Conservation (phyloP, 495 filamentous ascomycete genomes). For the Podospora pseudoanserina region DNA sequence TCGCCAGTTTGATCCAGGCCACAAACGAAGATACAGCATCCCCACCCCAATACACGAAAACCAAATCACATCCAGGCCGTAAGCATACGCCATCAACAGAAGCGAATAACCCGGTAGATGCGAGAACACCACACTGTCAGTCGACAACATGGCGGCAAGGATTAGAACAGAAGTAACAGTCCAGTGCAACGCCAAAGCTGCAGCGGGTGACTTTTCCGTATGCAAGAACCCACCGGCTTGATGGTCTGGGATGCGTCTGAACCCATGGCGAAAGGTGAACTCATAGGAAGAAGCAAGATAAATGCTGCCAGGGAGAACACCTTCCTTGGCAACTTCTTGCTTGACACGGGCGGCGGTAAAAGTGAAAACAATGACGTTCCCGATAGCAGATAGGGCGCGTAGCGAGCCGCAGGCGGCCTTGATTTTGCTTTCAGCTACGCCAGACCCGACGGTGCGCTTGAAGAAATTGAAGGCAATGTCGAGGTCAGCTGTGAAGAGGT, state of each 20-base stretch:
- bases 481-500: slow-evolving; percentile 13
- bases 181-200: slow-evolving; percentile 23
- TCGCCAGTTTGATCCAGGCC: slow-evolving; percentile 22
- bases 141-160: slow-evolving; percentile 15
- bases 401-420: slow-evolving; percentile 27
- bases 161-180: slow-evolving; percentile 21
- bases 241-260: slow-evolving; percentile 18
- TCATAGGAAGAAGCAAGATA: slow-evolving; percentile 21
- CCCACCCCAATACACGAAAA: slow-evolving; percentile 21
- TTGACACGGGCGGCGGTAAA: slow-evolving; percentile 23
- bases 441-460: slow-evolving; percentile 16
- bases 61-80: slow-evolving; percentile 24
- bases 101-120: slow-evolving; percentile 17
- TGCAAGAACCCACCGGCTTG: slow-evolving; percentile 11
- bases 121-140: neutral
- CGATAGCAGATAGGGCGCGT: slow-evolving; percentile 19
- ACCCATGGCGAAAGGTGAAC: slow-evolving; percentile 20
- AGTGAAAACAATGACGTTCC: slow-evolving; percentile 26
- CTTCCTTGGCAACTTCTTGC: slow-evolving; percentile 24
- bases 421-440: slow-evolving; percentile 9
- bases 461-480: slow-evolving; percentile 23
- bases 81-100: slow-evolving; percentile 13
- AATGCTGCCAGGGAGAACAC: slow-evolving; percentile 18
- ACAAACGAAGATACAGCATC: slow-evolving; percentile 20
- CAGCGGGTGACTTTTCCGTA: slow-evolving; percentile 19